Base-by-base conservation (phyloP, 768 basidiomycete species). In the Tephrocybe rancida region DNA sequence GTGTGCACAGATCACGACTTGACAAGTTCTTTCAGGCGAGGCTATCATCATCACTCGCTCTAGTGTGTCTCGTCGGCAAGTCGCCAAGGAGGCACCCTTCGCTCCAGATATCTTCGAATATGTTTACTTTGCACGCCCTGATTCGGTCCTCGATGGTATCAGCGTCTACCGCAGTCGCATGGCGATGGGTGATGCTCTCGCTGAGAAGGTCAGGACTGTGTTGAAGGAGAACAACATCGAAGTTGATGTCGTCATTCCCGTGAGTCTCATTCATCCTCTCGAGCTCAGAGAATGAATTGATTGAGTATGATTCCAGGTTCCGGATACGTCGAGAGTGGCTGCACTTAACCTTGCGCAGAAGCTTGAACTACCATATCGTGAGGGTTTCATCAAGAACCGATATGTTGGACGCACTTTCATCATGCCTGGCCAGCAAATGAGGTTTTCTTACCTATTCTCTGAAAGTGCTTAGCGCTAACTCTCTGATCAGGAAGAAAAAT, bases 71-170 rank as follows among this genome's bases (percentile, higher is more conserved):
- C 81, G 92, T 44, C 84, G 92, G 19, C 83, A 89, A 63, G 86
- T 93, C 45, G 81, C 80, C 9, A 74, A 84, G 16, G 75, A 85
- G 6, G 81, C 84, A 6, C 83, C 81, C 1, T 97, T 98, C 67
- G 91, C 96, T 1, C 97, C 97, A 19, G 97, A 98, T 72, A 97
- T 99, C 64, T 99, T 98, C 67, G 97, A 99, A 80, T 97, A 85
- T 63, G 97, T 99, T 58, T 99, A 99, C 74, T 94, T 99, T 67
- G 95, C 97, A 6, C 87, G 97, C 50, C 97, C 96, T 0, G 97
- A 99, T 73, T 97, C 94, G 5, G 97, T 98, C 45, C 79, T 99
- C 46, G 95, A 99, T 65, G 95, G 96, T 38, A 87, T 99, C 70
- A 95, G 92, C 65, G 97, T 98, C 41, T 98, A 98, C 71, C 85